Conservation (phyloP, 2,329 filamentous ascomycete genomes). For the Pseudogymnoascus sp. region DNA sequence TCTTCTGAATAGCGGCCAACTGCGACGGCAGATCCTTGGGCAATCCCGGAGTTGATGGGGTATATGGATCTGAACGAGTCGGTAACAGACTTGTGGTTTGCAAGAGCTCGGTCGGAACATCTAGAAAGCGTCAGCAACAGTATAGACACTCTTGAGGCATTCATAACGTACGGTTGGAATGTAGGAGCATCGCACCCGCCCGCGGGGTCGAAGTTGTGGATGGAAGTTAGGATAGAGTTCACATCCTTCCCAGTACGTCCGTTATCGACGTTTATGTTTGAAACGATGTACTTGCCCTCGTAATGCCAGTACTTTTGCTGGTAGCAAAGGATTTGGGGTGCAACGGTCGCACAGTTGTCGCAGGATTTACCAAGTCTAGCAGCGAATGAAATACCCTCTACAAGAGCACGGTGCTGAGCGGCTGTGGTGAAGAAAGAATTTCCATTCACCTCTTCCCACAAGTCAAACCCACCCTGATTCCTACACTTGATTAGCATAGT, state of each 20-base stretch:
- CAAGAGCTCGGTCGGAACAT: constrained; percentile 45
- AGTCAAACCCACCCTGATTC: constrained; percentile 57
- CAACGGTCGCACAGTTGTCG: constrained; percentile 53
- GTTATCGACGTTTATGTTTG: constrained; percentile 60
- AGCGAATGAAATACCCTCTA: constrained; percentile 62
- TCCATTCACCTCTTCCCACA: constrained; percentile 76
- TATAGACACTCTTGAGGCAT: background rate
- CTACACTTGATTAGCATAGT: constrained; percentile 15
- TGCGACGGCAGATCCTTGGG: constrained; percentile 51
- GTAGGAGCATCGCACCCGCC: constrained; percentile 60
- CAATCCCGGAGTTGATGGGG: constrained; percentile 58
- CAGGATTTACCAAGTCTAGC: constrained; percentile 54
- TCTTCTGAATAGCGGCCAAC: constrained; percentile 67
- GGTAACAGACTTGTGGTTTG: constrained; percentile 69
- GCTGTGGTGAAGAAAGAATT: constrained; percentile 74
- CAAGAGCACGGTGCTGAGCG: constrained; percentile 60
- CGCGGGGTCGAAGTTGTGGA: constrained; percentile 63
- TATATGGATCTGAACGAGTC: constrained; percentile 71
- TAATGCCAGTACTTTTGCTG: constrained; percentile 64
- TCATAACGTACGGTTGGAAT: constrained; percentile 60
- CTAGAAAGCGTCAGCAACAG: constrained; percentile 15
- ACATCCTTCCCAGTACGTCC: constrained; percentile 63
- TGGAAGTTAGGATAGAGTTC: constrained; percentile 61
- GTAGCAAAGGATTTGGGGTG: constrained; percentile 66
- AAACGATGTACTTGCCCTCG: constrained; percentile 52